phyloP scores from a whole-genome alignment of 768 basidiomycete species.

The Clavaria fumosa region DNA sequence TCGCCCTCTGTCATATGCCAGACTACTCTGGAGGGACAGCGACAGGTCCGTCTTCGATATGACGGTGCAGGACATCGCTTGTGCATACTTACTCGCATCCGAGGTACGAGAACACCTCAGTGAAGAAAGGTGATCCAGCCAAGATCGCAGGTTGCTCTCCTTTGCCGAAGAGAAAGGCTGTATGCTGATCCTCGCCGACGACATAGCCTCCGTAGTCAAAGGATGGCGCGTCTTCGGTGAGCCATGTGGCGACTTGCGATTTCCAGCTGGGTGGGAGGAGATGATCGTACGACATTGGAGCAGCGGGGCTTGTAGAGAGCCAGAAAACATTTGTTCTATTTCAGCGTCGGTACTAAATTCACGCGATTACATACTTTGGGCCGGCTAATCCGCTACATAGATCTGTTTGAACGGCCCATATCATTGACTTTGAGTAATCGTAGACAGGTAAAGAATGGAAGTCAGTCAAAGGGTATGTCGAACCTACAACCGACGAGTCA shows the following conservation, averaged over 20 bases:
- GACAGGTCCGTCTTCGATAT: neutral
- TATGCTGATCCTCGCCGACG: slow-evolving; percentile 77
- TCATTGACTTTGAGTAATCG: too few species aligned
- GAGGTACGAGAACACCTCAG: slow-evolving; percentile 79
- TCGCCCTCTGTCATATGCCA: slow-evolving; percentile 89
- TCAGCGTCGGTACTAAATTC: too few species aligned
- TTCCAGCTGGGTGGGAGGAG: slow-evolving; percentile 94
- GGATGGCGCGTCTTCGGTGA: slow-evolving; percentile 86
- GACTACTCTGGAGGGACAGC: slow-evolving; percentile 47
- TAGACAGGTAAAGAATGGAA: too few species aligned
- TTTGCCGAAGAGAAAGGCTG: slow-evolving; percentile 86
- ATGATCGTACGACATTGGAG: slow-evolving; percentile 33
- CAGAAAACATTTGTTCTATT: too few species aligned
- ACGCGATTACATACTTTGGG: too few species aligned
- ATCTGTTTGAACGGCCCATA: too few species aligned
- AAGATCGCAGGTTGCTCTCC: slow-evolving; percentile 64
- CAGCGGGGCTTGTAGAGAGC: too few species aligned
- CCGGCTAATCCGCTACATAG: too few species aligned
- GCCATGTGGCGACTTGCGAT: slow-evolving; percentile 62
- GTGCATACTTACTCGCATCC: slow-evolving; percentile 65
- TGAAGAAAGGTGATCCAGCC: slow-evolving; percentile 91
- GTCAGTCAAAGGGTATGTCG: too few species aligned
- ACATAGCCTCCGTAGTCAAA: slow-evolving; percentile 96
- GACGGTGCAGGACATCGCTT: neutral
- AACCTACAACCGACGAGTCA: too few species aligned